phyloP scores from a whole-genome alignment of 805 yeast species.

The Maudiozyma saulgeensis region DNA sequence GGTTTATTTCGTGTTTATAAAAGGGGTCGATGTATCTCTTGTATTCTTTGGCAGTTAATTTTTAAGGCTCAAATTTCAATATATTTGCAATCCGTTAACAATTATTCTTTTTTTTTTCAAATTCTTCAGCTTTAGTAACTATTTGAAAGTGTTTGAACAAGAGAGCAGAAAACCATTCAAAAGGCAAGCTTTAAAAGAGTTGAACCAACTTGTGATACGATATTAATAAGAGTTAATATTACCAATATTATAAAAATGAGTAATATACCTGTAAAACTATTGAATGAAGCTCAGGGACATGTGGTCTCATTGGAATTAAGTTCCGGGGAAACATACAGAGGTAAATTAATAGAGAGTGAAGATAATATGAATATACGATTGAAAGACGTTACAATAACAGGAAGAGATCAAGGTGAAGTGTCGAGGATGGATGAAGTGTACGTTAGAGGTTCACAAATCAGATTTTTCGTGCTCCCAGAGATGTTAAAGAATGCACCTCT shows the following conservation, averaged over 20 bases:
- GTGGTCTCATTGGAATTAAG: slow-evolving; percentile 70
- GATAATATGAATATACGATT: slow-evolving; percentile 92
- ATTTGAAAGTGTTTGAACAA: no score
- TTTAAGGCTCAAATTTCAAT: no score
- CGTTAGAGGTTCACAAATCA: slow-evolving; percentile 83
- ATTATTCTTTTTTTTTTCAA: no score
- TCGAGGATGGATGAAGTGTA: slow-evolving; percentile 76
- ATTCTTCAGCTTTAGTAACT: no score
- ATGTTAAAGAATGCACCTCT: slow-evolving; percentile 82
- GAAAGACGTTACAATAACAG: slow-evolving; percentile 71
- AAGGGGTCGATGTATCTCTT: no score
- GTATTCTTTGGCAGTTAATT: no score
- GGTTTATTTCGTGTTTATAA: no score
- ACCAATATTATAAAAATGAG: background rate
- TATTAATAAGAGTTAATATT: background rate
- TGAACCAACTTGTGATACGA: no score
- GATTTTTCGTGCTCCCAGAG: slow-evolving; percentile 81
- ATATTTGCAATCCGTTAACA: no score
- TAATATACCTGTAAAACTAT: slow-evolving; percentile 66
- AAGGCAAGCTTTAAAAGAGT: no score
- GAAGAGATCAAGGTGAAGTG: slow-evolving; percentile 56
- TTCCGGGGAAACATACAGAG: slow-evolving; percentile 81
- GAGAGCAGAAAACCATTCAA: no score
- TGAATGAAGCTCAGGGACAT: slow-evolving; percentile 88
- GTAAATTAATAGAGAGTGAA: slow-evolving; percentile 77